Percentiles rank a stretch among this genome's conserved stretches.
Evolutionary conservation across 805 yeast genomes (phyloP).

Genomic region (Ogataea nitratoaversa): DNA sequence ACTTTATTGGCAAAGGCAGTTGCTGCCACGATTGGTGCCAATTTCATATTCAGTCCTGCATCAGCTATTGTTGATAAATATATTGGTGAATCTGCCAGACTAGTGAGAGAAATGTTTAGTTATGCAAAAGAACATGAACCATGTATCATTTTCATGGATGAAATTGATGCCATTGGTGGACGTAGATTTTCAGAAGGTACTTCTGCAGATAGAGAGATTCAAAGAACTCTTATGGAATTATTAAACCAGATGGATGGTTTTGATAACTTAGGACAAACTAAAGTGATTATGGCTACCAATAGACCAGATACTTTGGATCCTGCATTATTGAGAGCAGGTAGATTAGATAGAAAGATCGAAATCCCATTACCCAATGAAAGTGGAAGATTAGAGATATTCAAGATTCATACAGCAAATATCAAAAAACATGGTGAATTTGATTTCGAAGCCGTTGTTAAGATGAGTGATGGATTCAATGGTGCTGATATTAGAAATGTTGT

Average conservation of each 20-base stretch:
- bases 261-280: constrained; percentile 93
- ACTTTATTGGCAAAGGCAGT: constrained; percentile 95
- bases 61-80: constrained; percentile 97
- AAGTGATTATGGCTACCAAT: constrained; percentile 98
- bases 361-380: constrained; percentile 94
- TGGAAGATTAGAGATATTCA: constrained; percentile 89
- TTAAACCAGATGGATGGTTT: constrained; percentile 98
- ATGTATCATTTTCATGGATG: constrained; percentile 97
- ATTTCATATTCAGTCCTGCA: constrained; percentile 97
- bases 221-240: constrained; percentile 95
- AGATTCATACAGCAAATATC: constrained; percentile 83
- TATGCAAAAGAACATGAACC: constrained; percentile 98
- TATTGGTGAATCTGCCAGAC: constrained; percentile 95
- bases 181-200: constrained; percentile 97
- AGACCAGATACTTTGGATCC: constrained; percentile 98
- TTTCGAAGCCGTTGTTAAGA: constrained; percentile 93
- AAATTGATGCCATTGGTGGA: constrained; percentile 98
- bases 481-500: constrained; percentile 96
- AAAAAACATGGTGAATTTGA: constrained; percentile 93
- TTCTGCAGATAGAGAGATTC: constrained; percentile 97
- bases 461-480: constrained; percentile 99
- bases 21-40: constrained; percentile 97
- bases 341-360: constrained; percentile 94
- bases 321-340: constrained; percentile 93
- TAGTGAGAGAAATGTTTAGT: constrained; percentile 96